Evolutionary conservation across 257 asterid species (phyloP).

Genomic region (Solanum chiquidenum): DNA sequence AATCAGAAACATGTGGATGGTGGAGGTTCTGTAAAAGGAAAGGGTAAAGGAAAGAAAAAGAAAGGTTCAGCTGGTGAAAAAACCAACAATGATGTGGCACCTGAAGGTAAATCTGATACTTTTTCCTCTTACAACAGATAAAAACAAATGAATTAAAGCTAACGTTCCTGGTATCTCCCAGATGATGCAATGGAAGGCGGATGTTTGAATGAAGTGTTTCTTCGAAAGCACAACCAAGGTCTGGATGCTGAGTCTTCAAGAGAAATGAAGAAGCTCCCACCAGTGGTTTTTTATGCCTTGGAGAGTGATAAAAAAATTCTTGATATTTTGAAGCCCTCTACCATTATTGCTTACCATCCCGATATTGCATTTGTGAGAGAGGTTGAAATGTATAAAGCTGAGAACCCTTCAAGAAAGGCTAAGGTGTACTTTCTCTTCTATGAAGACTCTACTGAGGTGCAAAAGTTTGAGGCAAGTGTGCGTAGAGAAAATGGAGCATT

Average conservation of each 20-base stretch:
- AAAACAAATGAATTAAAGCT: conserved; percentile 10
- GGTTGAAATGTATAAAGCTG: conserved; percentile 83
- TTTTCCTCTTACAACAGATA: conserved; percentile 21
- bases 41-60: conserved; percentile 37
- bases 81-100: conserved; percentile 29
- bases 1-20: conserved; percentile 16
- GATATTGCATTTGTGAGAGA: conserved; percentile 87
- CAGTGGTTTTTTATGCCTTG: conserved; percentile 71
- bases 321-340: conserved; percentile 77
- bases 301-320: conserved; percentile 74
- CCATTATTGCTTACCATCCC: conserved; percentile 82
- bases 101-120: conserved; percentile 23
- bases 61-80: conserved; percentile 25
- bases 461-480: conserved; percentile 86
- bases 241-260: conserved; percentile 11
- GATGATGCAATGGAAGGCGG: conserved; percentile 21
- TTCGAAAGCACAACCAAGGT: conserved; percentile 44
- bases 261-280: conserved; percentile 33
- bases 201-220: conserved; percentile 22
- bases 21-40: conserved; percentile 24
- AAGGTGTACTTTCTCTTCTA: conserved; percentile 87
- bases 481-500: conserved; percentile 89
- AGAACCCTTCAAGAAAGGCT: conserved; percentile 58
- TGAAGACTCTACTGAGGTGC: conserved; percentile 91
- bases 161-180: conserved; percentile 14